Percentiles rank a stretch among this genome's conserved stretches.
These are phyloP conservation scores for Anacardium occidentale DNA, from an alignment of 345 rosid genomes.

Conservation along the genomic window DNA sequence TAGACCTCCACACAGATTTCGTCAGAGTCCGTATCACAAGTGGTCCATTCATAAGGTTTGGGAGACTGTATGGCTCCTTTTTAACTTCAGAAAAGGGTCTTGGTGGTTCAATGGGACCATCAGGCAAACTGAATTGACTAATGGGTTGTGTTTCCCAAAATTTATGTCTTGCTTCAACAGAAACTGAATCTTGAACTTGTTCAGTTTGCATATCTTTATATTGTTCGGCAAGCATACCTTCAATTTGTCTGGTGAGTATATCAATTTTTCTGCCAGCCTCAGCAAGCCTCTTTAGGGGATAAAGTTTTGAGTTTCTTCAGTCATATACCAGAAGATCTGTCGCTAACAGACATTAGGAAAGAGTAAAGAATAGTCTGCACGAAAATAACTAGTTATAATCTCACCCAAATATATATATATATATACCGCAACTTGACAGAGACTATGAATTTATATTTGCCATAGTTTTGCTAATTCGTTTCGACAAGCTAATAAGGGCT, in stretches of 20 bases:
- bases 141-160: slow-evolving; percentile 63
- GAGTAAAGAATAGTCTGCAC: slow-evolving; percentile 1
- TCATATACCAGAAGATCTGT: not conserved
- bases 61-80: slow-evolving; percentile 57
- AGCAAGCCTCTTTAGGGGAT: not conserved
- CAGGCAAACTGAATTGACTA: slow-evolving; percentile 43
- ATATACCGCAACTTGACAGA: not conserved
- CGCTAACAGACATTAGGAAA: slow-evolving; percentile 12
- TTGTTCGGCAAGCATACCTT: too few species aligned
- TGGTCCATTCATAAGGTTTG: slow-evolving; percentile 46
- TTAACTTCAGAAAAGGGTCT: slow-evolving; percentile 39
- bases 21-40: slow-evolving; percentile 38
- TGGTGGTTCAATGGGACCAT: slow-evolving; percentile 48
- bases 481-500: not conserved
- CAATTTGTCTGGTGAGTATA: too few species aligned
- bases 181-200: too few species aligned
- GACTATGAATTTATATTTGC: not conserved
- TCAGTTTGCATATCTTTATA: too few species aligned
- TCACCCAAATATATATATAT: too few species aligned
- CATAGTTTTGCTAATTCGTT: not conserved
- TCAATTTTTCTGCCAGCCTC: too few species aligned
- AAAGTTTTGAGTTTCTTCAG: slow-evolving; percentile 7
- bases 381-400: not conserved
- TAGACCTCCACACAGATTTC: slow-evolving; percentile 39
- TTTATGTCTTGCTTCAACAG: slow-evolving; percentile 42